A percentile compares a stretch with the other conserved stretches of the same genome.
Evolutionary conservation across 176 grass and related monocot genomes (phyloP).

Genomic region (Pharus latifolius): DNA sequence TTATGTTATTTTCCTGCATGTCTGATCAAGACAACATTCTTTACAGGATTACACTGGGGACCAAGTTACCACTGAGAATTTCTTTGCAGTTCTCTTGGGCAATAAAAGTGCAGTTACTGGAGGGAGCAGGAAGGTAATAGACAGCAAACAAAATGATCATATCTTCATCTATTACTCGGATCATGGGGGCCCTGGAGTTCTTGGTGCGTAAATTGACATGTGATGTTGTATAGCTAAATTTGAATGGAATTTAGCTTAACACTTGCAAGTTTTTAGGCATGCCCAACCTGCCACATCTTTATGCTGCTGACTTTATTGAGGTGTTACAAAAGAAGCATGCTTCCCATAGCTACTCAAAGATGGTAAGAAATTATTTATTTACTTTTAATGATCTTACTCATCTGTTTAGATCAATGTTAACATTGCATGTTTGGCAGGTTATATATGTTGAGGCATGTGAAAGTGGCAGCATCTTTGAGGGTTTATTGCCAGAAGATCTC

Average conservation of each 20-base stretch:
- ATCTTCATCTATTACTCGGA: conserved; percentile 98
- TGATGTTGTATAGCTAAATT: background rate
- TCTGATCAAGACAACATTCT: conserved; percentile 5
- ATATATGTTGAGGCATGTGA: conserved; percentile 94
- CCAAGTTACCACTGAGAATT: conserved; percentile 63
- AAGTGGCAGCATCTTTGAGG: conserved; percentile 96
- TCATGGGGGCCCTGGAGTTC: conserved; percentile 92
- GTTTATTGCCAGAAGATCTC: conserved; percentile 64
- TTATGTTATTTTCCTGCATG: background rate
- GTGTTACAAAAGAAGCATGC: conserved; percentile 76
- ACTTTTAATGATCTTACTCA: background rate
- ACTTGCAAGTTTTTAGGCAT: conserved; percentile 40
- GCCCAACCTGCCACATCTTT: conserved; percentile 69
- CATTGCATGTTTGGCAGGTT: conserved; percentile 36
- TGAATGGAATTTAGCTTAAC: conserved; percentile 6
- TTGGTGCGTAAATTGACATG: conserved; percentile 34
- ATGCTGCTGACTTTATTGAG: conserved; percentile 74
- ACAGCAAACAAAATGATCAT: conserved; percentile 74
- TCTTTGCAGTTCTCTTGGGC: conserved; percentile 77
- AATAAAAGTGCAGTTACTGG: conserved; percentile 67
- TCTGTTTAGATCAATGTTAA: background rate
- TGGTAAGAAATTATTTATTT: conserved; percentile 31
- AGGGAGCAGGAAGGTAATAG: conserved; percentile 85
- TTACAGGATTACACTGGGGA: conserved; percentile 67
- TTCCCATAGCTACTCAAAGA: conserved; percentile 69